A percentile compares a stretch with the other conserved stretches of the same genome.
phyloP scores from a whole-genome alignment of 805 yeast genomes.

The Suhomyces vadensis region DNA sequence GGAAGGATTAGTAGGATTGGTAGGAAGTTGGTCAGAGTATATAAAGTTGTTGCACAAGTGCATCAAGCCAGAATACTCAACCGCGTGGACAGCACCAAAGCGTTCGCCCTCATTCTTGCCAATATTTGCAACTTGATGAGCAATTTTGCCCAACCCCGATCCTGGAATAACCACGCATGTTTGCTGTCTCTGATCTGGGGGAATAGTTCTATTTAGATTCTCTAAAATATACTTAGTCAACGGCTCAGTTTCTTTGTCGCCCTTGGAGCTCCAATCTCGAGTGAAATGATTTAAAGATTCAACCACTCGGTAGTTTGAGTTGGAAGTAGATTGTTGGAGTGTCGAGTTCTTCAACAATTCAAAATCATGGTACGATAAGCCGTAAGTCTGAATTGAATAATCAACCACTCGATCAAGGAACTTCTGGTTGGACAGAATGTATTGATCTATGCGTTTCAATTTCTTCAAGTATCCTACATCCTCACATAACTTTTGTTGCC shows the following conservation, averaged over 20 bases:
- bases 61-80: constrained; percentile 80
- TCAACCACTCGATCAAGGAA: constrained; percentile 49
- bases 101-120: constrained; percentile 20
- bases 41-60: constrained; percentile 63
- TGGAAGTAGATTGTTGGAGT: constrained; percentile 12
- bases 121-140: constrained; percentile 55
- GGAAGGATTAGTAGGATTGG: too few species aligned
- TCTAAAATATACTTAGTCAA: constrained; percentile 51
- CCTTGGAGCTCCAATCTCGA: constrained; percentile 70
- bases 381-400: constrained; percentile 43
- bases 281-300: constrained; percentile 75
- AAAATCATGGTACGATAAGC: constrained; percentile 43
- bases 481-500: constrained; percentile 56
- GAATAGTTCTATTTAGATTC: constrained; percentile 40
- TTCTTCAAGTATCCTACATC: constrained; percentile 56
- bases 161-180: constrained; percentile 79
- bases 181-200: constrained; percentile 24
- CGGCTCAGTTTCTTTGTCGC: constrained; percentile 52
- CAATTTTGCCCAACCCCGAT: constrained; percentile 78
- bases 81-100: constrained; percentile 58
- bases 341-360: constrained; percentile 6
- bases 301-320: constrained; percentile 46
- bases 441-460: constrained; percentile 48
- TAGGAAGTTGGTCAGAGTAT: constrained; percentile 41
- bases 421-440: constrained; percentile 48